These are phyloP conservation scores for Cinchona pubescens DNA, from an alignment of 257 asterid species.

Conservation along the genomic window DNA sequence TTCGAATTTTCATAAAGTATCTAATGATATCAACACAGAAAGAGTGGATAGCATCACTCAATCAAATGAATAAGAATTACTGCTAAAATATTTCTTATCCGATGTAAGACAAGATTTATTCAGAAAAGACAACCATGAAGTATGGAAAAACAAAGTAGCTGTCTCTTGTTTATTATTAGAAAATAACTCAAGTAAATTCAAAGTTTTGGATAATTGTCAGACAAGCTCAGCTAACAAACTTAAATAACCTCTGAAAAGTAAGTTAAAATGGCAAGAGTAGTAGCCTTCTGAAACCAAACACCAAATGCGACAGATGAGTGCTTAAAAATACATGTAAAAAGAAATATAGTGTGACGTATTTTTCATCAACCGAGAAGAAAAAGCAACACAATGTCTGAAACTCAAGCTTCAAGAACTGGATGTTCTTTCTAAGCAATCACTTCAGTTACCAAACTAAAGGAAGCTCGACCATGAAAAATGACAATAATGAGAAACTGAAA, in stretches of 20 bases:
- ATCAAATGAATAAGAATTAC: not conserved
- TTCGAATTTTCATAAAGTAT: not conserved
- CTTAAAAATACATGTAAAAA: not conserved
- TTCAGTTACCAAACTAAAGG: not conserved
- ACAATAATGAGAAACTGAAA: not conserved
- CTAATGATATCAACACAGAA: not conserved
- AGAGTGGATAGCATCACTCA: not conserved
- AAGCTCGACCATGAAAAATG: not conserved
- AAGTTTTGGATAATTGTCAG: not conserved
- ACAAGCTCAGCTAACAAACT: not conserved
- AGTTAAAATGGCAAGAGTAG: too few relatives aligned
- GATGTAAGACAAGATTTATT: not conserved
- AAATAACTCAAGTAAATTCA: too few relatives aligned
- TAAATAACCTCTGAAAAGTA: not conserved
- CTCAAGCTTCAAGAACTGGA: not conserved
- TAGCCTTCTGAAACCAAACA: too few relatives aligned
- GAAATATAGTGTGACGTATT: not conserved
- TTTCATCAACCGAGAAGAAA: not conserved
- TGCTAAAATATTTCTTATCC: not conserved
- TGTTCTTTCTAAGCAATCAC: not conserved
- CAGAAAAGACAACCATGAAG: too few relatives aligned
- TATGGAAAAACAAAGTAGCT: not conserved
- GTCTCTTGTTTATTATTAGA: not conserved
- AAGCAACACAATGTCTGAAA: not conserved
- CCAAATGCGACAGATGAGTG: not conserved